Base-by-base conservation (phyloP, 768 basidiomycete species). In the Hypsizygus marmoreus region DNA sequence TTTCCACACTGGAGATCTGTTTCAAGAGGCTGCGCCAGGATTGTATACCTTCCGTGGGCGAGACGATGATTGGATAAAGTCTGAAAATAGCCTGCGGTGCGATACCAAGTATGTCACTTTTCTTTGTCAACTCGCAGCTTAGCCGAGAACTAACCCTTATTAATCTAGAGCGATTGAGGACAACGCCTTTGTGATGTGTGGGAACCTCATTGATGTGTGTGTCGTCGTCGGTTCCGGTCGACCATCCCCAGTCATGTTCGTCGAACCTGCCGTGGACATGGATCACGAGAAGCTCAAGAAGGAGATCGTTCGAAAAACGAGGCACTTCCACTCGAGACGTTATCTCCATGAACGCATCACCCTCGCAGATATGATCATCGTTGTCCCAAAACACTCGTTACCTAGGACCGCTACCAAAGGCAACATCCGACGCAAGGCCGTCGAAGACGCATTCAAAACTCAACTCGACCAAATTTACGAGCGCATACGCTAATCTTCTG, bases 391-490 rank as follows among this genome's bases (percentile, higher is more conserved):
- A 32, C 74, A 76, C n/a, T 78, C 84, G 1, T 75, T 91, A 32
- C 88, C 88, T 29, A 73, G 88, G 52, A 91, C 88, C 0, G 81
- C 80, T 14, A 88, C 88, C 10, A 91, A 91, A 68, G 88, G 88
- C 22, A 91, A 90, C 58, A 84, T 91, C 52, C 81, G 88, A 39
- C 78, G 88, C 34, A 79, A 74, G 53, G 87, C 85, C 10, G 86
- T 89, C 16, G 88, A 91, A 65, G 84, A 86, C 51, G 55, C 70
- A 19, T 87, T 78, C 70, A 72, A 73, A 56, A 53, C 59, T 19
- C 68, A 77, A 44, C 73, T 91, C 17, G 85, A 90, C 63, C 59
- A 60, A 26, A 74, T 88, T 28, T 88, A 82, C 54, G 62, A 39
- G 25, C 52, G 47, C 20, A 20, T 33, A 26, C 51, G 32, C n/a